These are phyloP conservation scores for Fraxinus anomala DNA, from an alignment of 257 asterid genomes.

Conservation along the genomic window DNA sequence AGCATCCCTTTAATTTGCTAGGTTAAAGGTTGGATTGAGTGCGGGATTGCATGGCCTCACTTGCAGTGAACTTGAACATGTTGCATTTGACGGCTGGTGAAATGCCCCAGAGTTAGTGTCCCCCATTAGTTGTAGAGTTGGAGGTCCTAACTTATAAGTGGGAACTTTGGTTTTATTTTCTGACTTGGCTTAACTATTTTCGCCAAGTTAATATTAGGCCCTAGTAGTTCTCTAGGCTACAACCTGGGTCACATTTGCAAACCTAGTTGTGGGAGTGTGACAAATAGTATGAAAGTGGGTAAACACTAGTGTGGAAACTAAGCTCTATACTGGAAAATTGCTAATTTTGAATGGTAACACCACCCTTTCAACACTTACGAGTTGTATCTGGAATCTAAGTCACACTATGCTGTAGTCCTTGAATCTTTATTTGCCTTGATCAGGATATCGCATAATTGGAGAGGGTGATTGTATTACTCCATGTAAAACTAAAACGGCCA, in stretches of 20 bases:
- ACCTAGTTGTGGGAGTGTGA: background rate
- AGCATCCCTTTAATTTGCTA: background rate
- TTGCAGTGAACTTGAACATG: background rate
- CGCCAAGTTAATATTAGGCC: background rate
- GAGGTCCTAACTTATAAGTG: background rate
- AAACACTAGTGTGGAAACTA: background rate
- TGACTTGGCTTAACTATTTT: background rate
- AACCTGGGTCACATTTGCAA: background rate
- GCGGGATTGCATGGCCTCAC: background rate
- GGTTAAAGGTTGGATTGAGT: background rate
- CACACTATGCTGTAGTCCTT: no score
- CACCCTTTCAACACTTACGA: background rate
- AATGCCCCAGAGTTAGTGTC: background rate
- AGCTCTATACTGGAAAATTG: background rate
- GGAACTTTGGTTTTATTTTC: background rate
- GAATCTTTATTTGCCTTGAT: no score
- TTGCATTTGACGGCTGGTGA: background rate
- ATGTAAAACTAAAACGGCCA: background rate
- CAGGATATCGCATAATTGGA: background rate
- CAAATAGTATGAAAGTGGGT: slow-evolving; percentile 1
- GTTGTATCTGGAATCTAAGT: background rate
- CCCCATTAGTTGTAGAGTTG: background rate
- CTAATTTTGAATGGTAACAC: background rate
- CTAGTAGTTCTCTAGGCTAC: background rate
- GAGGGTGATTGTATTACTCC: background rate